Conservation (phyloP, 805 yeast species). For the Myxozyma neotropica region DNA sequence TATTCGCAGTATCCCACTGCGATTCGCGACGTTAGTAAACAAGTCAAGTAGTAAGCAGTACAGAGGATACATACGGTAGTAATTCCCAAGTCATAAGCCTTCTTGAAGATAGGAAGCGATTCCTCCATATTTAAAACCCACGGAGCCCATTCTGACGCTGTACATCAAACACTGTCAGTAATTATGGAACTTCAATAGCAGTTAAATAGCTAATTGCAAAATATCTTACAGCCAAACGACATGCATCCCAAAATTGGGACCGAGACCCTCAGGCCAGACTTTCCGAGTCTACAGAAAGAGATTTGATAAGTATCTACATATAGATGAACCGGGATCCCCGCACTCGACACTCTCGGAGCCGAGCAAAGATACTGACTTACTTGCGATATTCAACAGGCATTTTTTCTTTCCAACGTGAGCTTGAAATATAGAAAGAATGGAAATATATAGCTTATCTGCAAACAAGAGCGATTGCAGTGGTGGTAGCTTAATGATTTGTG, state of each 20-base stretch:
- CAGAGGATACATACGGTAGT: slow-evolving; percentile 40
- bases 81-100: slow-evolving; percentile 44
- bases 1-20: slow-evolving; percentile 49
- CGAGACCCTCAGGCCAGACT: slow-evolving; percentile 30
- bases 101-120: slow-evolving; percentile 28
- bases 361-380: slow-evolving; percentile 2
- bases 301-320: not conserved
- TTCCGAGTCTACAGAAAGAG: slow-evolving; percentile 19
- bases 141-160: slow-evolving; percentile 31
- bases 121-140: slow-evolving; percentile 30
- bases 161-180: not conserved
- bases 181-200: not conserved
- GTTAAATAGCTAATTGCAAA: not conserved
- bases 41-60: not conserved
- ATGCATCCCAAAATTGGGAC: slow-evolving; percentile 32
- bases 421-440: no score
- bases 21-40: not conserved
- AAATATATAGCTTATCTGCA: no score
- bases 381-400: slow-evolving; percentile 26
- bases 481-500: no score
- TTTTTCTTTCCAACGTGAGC: no score
- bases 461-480: no score
- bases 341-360: not conserved
- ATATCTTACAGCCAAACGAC: slow-evolving; percentile 31
- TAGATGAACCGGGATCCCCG: no score